A percentile compares a stretch with the other conserved stretches of the same genome.
phyloP scores from a whole-genome alignment of 768 basidiomycete genomes.

The Austroboletus festivus region DNA sequence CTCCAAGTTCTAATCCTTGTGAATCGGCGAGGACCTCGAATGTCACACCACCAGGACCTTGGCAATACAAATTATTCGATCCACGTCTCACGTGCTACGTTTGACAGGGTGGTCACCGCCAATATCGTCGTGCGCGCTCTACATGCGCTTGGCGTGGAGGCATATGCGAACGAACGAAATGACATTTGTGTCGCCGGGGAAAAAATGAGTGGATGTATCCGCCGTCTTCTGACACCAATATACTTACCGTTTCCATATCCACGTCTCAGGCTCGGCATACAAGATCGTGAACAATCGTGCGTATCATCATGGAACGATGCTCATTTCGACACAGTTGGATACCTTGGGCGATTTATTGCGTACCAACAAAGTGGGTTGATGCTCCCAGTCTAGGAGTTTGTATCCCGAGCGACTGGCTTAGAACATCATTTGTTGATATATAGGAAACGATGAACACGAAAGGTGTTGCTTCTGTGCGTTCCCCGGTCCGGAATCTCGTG shows the following conservation, averaged over 20 bases:
- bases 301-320: constrained; percentile 99
- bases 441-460: constrained; percentile 80
- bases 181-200: constrained; percentile 81
- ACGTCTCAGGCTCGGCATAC: constrained; percentile 98
- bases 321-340: constrained; percentile 77
- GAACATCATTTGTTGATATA: background rate
- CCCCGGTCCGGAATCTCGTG: constrained; percentile 83
- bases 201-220: constrained; percentile 72
- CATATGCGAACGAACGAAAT: constrained; percentile 82
- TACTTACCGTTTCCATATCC: constrained; percentile 10
- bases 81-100: constrained; percentile 76
- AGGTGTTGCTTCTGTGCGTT: constrained; percentile 88
- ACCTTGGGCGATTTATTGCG: constrained; percentile 71
- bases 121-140: constrained; percentile 77
- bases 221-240: background rate
- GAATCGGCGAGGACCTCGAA: too few species aligned
- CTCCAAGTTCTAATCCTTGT: background rate
- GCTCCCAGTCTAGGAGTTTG: background rate
- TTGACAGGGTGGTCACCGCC: constrained; percentile 77
- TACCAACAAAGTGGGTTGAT: constrained; percentile 53
- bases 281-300: constrained; percentile 88
- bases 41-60: constrained; percentile 85
- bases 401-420: background rate
- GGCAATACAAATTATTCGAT: constrained; percentile 98
- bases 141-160: constrained; percentile 69